Conservation (phyloP, 176 grass and related monocot genomes). For the Secale cereale region DNA sequence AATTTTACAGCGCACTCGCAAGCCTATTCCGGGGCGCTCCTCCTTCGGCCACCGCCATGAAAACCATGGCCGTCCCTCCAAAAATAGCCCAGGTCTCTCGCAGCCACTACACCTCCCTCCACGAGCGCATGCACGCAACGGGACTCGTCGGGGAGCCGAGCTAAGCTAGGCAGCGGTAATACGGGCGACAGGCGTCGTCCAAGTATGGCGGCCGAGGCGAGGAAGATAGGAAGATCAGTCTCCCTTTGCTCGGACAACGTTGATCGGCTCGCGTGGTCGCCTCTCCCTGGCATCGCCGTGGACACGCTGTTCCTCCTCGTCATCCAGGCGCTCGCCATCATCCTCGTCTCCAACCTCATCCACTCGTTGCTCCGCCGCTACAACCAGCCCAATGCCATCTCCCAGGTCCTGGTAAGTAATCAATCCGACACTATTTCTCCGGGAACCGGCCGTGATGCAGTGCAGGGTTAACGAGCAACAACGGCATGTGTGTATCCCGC, state of each 20-base stretch:
- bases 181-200: too few relatives aligned
- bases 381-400: slow-evolving; percentile 42
- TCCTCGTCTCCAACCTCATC: slow-evolving; percentile 34
- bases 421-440: neutral
- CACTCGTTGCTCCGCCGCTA: slow-evolving; percentile 46
- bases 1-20: neutral
- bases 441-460: too few relatives aligned
- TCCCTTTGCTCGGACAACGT: neutral
- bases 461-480: neutral
- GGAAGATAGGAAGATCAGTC: slow-evolving; percentile 13
- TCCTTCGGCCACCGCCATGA: neutral
- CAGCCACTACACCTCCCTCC: neutral
- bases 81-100: neutral
- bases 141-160: neutral
- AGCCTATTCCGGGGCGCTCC: neutral
- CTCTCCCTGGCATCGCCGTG: slow-evolving; percentile 39
- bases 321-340: slow-evolving; percentile 36
- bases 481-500: neutral
- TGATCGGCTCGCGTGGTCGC: neutral
- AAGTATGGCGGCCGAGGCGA: neutral
- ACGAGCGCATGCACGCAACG: neutral
- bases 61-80: slow-evolving; percentile 30
- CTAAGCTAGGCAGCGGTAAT: neutral
- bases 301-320: slow-evolving; percentile 49
- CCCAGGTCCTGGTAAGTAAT: slow-evolving; percentile 44